phyloP scores from a whole-genome alignment of 225 moss, liverwort and hornwort species.

The Straminergon stramineum region DNA sequence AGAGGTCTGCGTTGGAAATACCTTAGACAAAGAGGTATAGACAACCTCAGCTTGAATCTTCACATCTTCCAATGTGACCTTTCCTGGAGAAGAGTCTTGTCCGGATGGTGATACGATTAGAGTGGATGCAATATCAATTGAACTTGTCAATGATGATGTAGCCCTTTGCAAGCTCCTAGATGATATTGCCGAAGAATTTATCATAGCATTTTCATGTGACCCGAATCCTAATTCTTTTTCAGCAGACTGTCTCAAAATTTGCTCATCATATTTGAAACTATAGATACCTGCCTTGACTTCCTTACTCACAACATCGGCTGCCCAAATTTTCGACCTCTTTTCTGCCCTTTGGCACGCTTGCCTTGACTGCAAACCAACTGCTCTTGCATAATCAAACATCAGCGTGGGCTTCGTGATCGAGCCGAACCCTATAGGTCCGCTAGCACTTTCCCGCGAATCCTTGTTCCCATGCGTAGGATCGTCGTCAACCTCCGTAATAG shows the following conservation, averaged over 20 bases:
- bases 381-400: constrained; percentile 38
- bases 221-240: not conserved
- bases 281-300: not conserved
- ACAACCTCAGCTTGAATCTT: not conserved
- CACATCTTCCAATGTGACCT: not conserved
- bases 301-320: not conserved
- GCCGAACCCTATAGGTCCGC: not conserved
- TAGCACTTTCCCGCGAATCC: not conserved
- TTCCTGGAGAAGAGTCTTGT: not conserved
- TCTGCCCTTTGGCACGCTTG: not conserved
- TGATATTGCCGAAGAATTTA: not conserved
- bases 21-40: not conserved
- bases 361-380: constrained; percentile 18
- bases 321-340: not conserved
- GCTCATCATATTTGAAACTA: not conserved
- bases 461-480: not conserved
- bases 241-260: not conserved
- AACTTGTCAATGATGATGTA: not conserved
- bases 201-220: not conserved
- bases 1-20: not conserved
- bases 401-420: not conserved
- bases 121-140: not conserved
- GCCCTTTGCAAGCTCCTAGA: not conserved
- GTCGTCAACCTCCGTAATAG: not conserved
- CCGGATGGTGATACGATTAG: not conserved